Evolutionary conservation across 2,329 filamentous ascomycete species (phyloP).

Genomic region (Penicillium sp.): DNA sequence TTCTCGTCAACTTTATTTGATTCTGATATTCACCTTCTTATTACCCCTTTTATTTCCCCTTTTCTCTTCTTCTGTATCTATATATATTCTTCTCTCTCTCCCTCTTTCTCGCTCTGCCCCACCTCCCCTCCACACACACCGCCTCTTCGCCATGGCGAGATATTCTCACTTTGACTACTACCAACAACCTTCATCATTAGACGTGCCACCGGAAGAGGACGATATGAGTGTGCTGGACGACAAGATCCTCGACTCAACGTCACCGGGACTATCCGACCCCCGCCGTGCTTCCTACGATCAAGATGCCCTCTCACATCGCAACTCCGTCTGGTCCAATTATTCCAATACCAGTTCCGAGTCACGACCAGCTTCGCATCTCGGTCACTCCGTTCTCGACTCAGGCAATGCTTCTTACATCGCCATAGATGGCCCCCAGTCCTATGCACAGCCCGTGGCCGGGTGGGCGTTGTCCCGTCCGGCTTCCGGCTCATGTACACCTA

Average conservation of each 20-base stretch:
- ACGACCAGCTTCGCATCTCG: conserved; percentile 46
- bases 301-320: conserved; percentile 58
- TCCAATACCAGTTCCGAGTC: conserved; percentile 48
- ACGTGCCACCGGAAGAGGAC: conserved; percentile 52
- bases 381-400: conserved; percentile 54
- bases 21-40: conserved; percentile 8
- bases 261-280: conserved; percentile 53
- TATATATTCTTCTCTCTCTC: conserved; percentile 5
- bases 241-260: conserved; percentile 55
- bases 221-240: conserved; percentile 58
- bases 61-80: conserved; percentile 1
- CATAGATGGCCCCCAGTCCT: conserved; percentile 54
- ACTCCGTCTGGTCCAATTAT: conserved; percentile 56
- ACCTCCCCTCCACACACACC: conserved; percentile 20
- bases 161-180: conserved; percentile 53
- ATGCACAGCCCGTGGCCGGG: conserved; percentile 42
- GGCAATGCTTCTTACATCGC: conserved; percentile 67
- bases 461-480: conserved; percentile 67
- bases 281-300: conserved; percentile 52
- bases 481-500: conserved; percentile 74
- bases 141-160: conserved; percentile 44
- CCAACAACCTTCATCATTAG: conserved; percentile 48
- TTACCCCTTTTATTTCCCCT: background rate
- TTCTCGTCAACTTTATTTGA: conserved; percentile 6
- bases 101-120: background rate